Evolutionary conservation across 1,284 basidiomycete species (phyloP).

Genomic region (Ustilago crameri): DNA sequence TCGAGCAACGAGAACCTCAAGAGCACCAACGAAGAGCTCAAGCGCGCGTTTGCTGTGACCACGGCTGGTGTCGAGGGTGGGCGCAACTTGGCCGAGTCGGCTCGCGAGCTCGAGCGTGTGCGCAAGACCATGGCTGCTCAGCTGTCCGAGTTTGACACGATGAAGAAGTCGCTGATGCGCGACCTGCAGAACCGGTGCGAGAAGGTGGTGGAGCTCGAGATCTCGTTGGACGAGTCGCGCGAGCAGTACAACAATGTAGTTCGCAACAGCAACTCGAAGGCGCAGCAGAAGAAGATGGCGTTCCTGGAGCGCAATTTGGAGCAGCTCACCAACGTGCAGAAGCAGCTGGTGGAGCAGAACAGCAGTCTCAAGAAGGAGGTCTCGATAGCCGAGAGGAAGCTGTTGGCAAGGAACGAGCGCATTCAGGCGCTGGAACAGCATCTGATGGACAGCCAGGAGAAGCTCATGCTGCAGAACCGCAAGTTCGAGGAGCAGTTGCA

Average conservation of each 20-base stretch:
- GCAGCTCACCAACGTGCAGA: slow-evolving; percentile 93
- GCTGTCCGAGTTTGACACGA: slow-evolving; percentile 95
- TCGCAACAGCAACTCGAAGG: slow-evolving; percentile 95
- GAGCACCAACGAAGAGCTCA: slow-evolving; percentile 96
- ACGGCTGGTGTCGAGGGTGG: slow-evolving; percentile 96
- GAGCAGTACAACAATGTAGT: slow-evolving; percentile 99
- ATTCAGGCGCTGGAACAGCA: slow-evolving; percentile 84
- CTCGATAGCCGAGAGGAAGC: slow-evolving; percentile 93
- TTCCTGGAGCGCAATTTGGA: slow-evolving; percentile 97
- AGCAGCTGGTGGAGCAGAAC: slow-evolving; percentile 99
- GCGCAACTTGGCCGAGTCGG: slow-evolving; percentile 85
- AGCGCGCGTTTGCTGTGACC: slow-evolving; percentile 85
- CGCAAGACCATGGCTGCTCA: slow-evolving; percentile 97
- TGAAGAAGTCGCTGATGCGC: slow-evolving; percentile 98
- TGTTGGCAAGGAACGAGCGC: slow-evolving; percentile 94
- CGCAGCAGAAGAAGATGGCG: slow-evolving; percentile 99
- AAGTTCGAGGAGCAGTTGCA: slow-evolving; percentile 93
- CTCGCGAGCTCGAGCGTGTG: slow-evolving; percentile 94
- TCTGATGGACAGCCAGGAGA: slow-evolving; percentile 90
- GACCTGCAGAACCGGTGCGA: slow-evolving; percentile 99
- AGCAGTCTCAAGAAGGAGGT: slow-evolving; percentile 96
- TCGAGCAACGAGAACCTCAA: slow-evolving; percentile 91
- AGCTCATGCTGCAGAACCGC: slow-evolving; percentile 89
- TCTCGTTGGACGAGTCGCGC: slow-evolving; percentile 97
- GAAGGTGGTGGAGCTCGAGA: slow-evolving; percentile 99